Evolutionary conservation across 208 protist species (phyloP), one percentile per base, ranked within the genome.

Genomic region (Trypanosomatidae sp.): DNA sequence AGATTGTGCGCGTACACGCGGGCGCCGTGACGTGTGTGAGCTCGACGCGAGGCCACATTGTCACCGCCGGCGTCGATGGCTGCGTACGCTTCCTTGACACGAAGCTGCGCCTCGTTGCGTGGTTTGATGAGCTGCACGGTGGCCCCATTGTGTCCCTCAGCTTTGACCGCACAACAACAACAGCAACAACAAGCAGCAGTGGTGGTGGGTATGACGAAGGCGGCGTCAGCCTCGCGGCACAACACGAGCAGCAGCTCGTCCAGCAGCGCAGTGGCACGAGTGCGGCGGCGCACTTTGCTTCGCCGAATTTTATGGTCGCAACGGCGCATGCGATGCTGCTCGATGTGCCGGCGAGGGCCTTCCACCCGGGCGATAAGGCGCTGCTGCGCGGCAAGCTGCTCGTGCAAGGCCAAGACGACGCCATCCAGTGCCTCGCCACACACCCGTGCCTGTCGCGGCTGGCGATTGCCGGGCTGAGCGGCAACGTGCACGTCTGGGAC

Each of bases 71-170:
- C 40, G 75, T 88, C 47, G 92, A 97, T 51, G 93, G 93, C n/a
- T 68, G 81, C 48, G 87, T 98, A 13, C 80, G 87, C 43, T 97
- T 98, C 47, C 89, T 96, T 27, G 95, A 98, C 56, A 51, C 72
- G 11, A 89, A 97, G 56, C 73, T 98, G 25, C 65, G 92, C 6
- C 57, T 97, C 13, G 78, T 94, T 10, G 88, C 87, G 37, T 98
- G 95, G 95, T 97, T 96, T 53, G 95, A 98, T 47, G 89, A 96
- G 39, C 66, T 97, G 18, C 88, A 93, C 53, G 78, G 66, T 26
- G 92, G 92, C 1, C 82, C 92, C 1, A 80, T 97, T 43, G 86
- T 84, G 33, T 96, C 86, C 28, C 60, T 97, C 46, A 94, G 88
- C 49, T 94, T 97, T 49, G 83, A 92, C 44, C 51, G 60, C 5